These are phyloP conservation scores for Alternaria ventricosa DNA, from an alignment of 2,329 filamentous ascomycete genomes.

Conservation along the genomic window DNA sequence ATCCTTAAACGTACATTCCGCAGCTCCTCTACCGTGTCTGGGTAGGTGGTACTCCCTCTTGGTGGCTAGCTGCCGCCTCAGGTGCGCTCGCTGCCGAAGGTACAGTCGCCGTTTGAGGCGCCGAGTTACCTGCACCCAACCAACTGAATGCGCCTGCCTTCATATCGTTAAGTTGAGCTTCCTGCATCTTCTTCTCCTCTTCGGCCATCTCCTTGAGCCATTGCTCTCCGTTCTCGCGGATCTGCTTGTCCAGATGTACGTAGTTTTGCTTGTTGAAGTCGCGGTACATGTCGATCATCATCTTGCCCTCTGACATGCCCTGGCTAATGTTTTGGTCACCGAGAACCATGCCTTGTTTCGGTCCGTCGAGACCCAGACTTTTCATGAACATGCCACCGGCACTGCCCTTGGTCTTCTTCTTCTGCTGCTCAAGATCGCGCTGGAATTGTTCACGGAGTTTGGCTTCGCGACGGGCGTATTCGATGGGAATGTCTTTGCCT, in stretches of 20 bases:
- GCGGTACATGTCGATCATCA: constrained; percentile 92
- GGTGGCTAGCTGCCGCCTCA: constrained; percentile 24
- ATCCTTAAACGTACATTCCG: not conserved
- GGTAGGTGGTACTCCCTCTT: constrained; percentile 14
- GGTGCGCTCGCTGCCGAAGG: constrained; percentile 24
- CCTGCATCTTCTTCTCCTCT: constrained; percentile 84
- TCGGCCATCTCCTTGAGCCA: constrained; percentile 94
- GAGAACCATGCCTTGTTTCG: constrained; percentile 62
- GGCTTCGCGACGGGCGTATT: constrained; percentile 89
- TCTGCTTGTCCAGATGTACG: constrained; percentile 85
- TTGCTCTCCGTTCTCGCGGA: constrained; percentile 90
- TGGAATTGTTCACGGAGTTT: constrained; percentile 85
- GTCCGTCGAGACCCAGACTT: constrained; percentile 76
- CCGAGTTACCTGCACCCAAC: constrained; percentile 34
- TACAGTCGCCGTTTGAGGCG: constrained; percentile 15
- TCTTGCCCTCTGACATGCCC: constrained; percentile 89
- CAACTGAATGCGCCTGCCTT: constrained; percentile 59
- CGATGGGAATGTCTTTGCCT: constrained; percentile 84
- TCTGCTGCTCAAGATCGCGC: constrained; percentile 74
- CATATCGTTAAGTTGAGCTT: constrained; percentile 92
- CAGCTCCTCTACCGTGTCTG: constrained; percentile 18
- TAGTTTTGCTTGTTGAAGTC: constrained; percentile 92
- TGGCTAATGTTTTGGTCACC: constrained; percentile 68
- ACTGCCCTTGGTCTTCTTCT: constrained; percentile 65
- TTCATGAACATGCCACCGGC: constrained; percentile 73